Evolutionary conservation across 768 basidiomycete species (phyloP), one percentile per base, ranked within the genome.

Genomic region (Cystobasidium tubakii): DNA sequence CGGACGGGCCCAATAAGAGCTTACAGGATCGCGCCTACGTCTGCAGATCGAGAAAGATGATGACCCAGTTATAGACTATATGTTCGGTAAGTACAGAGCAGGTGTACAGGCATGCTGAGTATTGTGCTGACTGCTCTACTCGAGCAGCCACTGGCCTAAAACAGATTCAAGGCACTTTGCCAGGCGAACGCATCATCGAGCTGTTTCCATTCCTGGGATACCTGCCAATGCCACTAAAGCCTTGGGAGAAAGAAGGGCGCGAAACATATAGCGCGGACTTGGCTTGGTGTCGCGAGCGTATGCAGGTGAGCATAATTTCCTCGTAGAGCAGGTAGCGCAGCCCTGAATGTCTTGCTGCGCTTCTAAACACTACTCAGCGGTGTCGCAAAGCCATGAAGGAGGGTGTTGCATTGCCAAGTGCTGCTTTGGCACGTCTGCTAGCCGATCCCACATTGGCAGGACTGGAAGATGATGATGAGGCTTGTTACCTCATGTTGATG

Each of bases 401-500:
- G 13, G 64, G 64, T 15, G 27, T 36, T 13, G 64, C 34, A 10
- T 29, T 66, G 34, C 39, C 36, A 66, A 66, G 64, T 36, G 36
- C 64, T 33, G 64, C 64, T 29, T 27, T 66, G 46, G 64, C 64
- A 3, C 64, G 64, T 29, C 25, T 66, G n/a, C 39, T 66, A 4
- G n/a, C 19, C 1, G 64, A 66, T 29, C 25, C 25, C 15, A 66
- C 4, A 34, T 50, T 66, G n/a, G 64, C 64, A 4, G 64, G 64
- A 42, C 39, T 66, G 31, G 64, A 66, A 43, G 64, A 66, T n/a
- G 39, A 33, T 9, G 64, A 66, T 29, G 64, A 66, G 27, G 64
- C 64, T 66, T 66, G 64, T 33, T 66, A 66, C n/a, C 39, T 66
- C 29, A 66, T 66, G 64, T n/a, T 66, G 23, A 66, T 66, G 64